Base-by-base conservation (phyloP, 2,329 filamentous ascomycete genomes). In the Aureobasidium pullulans region DNA sequence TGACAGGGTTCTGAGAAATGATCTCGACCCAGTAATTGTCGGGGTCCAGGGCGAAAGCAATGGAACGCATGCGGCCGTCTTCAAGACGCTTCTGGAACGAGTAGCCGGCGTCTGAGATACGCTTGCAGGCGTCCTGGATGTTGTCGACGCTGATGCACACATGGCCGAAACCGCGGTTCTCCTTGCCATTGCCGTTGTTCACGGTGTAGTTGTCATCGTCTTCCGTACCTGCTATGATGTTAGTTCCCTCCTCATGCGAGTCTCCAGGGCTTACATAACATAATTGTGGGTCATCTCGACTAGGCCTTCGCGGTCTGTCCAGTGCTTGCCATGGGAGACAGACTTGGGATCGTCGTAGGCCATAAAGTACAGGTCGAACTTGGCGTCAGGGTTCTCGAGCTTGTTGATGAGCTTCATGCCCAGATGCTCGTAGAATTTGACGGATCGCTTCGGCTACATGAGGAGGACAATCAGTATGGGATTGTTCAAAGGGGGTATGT, bases 301-400 rank as follows among this genome's bases (percentile, higher is more conserved):
- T n/a, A n/a, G n/a, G n/a, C n/a, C 70, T 56, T 72, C 68, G 58
- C 94, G 87, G 74, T 96, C 90, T 6, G 82, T 84, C 77, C 87
- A 92, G 69, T 86, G 83, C 64, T 85, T 85, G 68, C 86, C 88
- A 60, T 82, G 79, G 9, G 89, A 94, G n/a, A 84, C 77, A 13
- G 93, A 88, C 39, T 82, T 79, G 9, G 90, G 84, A 34, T 84
- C 83, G 71, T 96, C 87, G 76, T 95, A 97, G 61, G 87, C 91
- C 62, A 99, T 81, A 77, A 97, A 97, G 80, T 97, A 97, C 31
- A 96, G 84, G 68, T 94, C 90, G 74, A 97, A 97, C 71, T 95
- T 96, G 73, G 84, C 84, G 62, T 96, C 91, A 13, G 92, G 88
- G 70, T 90, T 89, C 63, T 87, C 79, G 48, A 94, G 80, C 76